A percentile compares a stretch with the other conserved stretches of the same genome.
Conservation (phyloP, 2,329 filamentous ascomycete species). For the Fusarium guadeloupense region DNA sequence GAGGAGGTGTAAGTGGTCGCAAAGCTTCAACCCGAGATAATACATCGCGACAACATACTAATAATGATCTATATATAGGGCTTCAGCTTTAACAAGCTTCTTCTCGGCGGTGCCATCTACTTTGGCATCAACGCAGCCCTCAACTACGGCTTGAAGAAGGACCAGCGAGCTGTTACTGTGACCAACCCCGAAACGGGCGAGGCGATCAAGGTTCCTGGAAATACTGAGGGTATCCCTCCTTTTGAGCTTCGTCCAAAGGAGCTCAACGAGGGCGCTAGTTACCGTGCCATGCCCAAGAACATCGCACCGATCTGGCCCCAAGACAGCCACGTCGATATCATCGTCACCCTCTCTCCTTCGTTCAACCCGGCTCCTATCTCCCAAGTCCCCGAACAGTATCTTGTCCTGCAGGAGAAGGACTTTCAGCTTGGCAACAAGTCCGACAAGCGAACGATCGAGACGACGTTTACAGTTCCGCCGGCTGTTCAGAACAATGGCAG, state of each 20-base stretch:
- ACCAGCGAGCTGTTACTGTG: slow-evolving; percentile 57
- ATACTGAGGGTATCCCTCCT: slow-evolving; percentile 67
- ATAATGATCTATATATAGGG: slow-evolving; percentile 38
- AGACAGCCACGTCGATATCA: slow-evolving; percentile 81
- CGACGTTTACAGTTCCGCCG: slow-evolving; percentile 78
- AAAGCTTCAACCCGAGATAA: background rate
- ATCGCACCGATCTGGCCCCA: slow-evolving; percentile 89
- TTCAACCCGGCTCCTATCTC: slow-evolving; percentile 74
- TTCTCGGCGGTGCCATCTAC: slow-evolving; percentile 64
- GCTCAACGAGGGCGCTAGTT: slow-evolving; percentile 69
- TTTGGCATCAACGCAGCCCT: slow-evolving; percentile 68
- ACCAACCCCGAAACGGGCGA: slow-evolving; percentile 61
- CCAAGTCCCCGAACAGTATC: slow-evolving; percentile 69
- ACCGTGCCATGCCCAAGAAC: slow-evolving; percentile 71
- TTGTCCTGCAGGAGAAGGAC: slow-evolving; percentile 81
- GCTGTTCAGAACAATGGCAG: slow-evolving; percentile 91
- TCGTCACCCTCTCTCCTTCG: slow-evolving; percentile 83
- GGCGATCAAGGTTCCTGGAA: slow-evolving; percentile 62
- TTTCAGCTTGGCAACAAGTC: slow-evolving; percentile 83
- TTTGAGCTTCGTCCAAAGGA: slow-evolving; percentile 71
- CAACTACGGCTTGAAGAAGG: slow-evolving; percentile 61
- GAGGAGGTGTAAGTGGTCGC: slow-evolving; percentile 43
- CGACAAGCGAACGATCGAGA: slow-evolving; percentile 80
- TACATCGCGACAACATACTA: slow-evolving; percentile 6
- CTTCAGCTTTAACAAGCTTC: slow-evolving; percentile 56